Conservation (phyloP, 2,329 filamentous ascomycete species). For the Aureobasidium pullulans region DNA sequence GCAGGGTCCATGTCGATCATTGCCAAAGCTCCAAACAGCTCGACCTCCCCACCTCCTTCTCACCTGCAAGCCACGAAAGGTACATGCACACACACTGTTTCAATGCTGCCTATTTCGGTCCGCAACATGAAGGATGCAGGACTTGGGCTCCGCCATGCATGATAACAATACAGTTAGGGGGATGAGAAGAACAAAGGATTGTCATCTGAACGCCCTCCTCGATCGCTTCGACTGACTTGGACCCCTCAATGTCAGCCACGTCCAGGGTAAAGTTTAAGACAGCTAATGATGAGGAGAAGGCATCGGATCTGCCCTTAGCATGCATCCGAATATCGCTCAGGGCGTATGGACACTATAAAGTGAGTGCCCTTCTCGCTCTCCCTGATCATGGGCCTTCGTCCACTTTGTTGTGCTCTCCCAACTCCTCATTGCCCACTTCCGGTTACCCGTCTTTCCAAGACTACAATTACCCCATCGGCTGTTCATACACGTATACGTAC, state of each 20-base stretch:
- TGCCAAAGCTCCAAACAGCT: not conserved
- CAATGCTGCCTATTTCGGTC: not conserved
- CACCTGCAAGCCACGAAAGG: not conserved
- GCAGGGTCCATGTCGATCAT: not conserved
- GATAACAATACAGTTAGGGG: not conserved
- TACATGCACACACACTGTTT: not conserved
- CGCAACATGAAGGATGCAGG: not conserved
- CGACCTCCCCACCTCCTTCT: not conserved
- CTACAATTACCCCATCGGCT: too few relatives aligned
- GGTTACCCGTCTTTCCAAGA: too few relatives aligned
- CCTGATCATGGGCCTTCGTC: too few relatives aligned
- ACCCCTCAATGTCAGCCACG: conserved; percentile 8
- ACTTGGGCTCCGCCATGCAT: not conserved
- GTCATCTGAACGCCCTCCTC: not conserved
- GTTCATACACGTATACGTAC: not conserved
- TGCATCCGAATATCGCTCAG: too few relatives aligned
- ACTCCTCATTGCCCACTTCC: not conserved
- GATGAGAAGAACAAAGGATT: not conserved
- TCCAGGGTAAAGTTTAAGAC: not conserved
- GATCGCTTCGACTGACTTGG: not conserved
- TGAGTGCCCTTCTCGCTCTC: too few relatives aligned
- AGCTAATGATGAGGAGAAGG: not conserved
- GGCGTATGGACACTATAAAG: not conserved
- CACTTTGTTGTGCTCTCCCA: too few relatives aligned
- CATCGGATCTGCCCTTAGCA: not conserved